phyloP scores from a whole-genome alignment of 83 land plant genomes.

The Picea mariana region DNA sequence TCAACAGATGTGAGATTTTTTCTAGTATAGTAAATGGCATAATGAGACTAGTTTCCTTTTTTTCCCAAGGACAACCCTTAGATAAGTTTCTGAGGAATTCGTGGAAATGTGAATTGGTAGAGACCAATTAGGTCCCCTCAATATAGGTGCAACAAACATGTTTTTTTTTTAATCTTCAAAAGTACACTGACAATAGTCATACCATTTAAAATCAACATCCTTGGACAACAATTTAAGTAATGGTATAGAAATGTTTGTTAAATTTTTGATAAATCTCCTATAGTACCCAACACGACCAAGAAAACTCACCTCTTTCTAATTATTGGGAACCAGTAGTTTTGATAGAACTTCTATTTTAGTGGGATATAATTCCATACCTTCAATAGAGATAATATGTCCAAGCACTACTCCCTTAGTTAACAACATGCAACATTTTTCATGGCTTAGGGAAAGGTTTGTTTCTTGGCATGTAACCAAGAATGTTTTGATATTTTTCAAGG shows the following conservation, averaged over 20 bases:
- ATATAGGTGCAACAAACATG: neutral
- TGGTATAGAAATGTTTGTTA: neutral
- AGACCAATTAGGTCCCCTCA: neutral
- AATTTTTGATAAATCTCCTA: neutral
- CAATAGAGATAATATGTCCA: neutral
- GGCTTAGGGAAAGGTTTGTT: neutral
- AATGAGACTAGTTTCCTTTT: neutral
- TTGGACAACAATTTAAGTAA: neutral
- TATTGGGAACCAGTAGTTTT: neutral
- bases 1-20: neutral
- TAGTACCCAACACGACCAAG: neutral
- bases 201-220: neutral
- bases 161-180: neutral
- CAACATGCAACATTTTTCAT: neutral
- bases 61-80: neutral
- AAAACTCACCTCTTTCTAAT: neutral
- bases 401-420: neutral
- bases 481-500: neutral
- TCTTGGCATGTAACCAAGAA: neutral
- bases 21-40: neutral
- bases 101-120: neutral
- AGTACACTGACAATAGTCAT: neutral
- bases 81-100: neutral
- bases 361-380: neutral
- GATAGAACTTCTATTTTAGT: neutral